Base-by-base conservation (phyloP, 495 filamentous ascomycete species). In the Antarctomyces pellizariae region DNA sequence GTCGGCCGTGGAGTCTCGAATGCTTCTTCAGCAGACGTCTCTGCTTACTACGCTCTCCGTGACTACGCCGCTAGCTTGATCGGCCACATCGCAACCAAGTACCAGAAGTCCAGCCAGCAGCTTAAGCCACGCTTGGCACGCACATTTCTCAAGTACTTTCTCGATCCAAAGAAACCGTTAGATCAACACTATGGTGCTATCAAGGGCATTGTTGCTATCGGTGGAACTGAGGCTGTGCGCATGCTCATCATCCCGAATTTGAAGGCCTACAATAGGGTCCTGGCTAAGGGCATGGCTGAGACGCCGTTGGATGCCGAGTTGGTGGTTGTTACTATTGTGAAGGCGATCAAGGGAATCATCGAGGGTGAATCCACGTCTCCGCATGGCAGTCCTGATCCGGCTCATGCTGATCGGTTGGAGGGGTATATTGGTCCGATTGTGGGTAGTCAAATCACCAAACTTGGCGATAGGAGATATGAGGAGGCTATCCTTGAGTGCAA, bases 111-210 rank as follows among this genome's bases (percentile, higher is more conserved):
- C 8, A 84, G 77, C 21, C 62, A 69, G 25, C 69, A 70, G 13
- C 61, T 97, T 10, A 78, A 78, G 28, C 71, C 86, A 0, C 70
- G 86, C 18, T 63, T 97, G n/a, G 76, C 79, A 8, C 66, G 86
- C 8, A 80, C 78, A 0, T 93, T 77, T 44, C 62, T 95, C 2
- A 92, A 90, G 51, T 54, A 67, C 38, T 82, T 92, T 45, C 64
- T 97, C 5, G 80, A 92, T 44, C 76, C 79, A 0, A 58, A 64
- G 16, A 73, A 79, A 41, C 66, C 78, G 0, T 60, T 82, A 3
- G 63, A 69, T 10, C 71, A 79, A 3, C 76, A 86, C 39, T 95
- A 79, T 42, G 86, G 86, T 26, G 77, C 83, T 6, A 61, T 97
- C 20, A 59, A 65, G 20, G 82, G 79, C 3, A 54, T 97, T 7